phyloP scores from a whole-genome alignment of 371 early-diverging fungal species.

The Mycotypha africana region DNA sequence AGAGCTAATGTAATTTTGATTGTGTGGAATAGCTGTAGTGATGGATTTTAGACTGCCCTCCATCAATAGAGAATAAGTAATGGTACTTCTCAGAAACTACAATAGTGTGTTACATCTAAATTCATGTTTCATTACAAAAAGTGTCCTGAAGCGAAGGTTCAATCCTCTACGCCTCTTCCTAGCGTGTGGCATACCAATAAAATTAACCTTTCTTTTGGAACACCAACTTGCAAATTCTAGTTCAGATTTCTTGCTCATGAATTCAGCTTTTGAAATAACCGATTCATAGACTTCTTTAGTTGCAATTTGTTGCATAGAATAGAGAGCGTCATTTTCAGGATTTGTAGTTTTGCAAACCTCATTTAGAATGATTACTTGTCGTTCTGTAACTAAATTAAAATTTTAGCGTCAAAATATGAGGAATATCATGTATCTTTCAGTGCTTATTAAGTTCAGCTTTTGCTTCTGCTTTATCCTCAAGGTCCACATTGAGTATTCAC shows the following conservation, averaged over 20 bases:
- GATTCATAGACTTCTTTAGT: conserved; percentile 16
- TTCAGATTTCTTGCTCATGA: conserved; percentile 15
- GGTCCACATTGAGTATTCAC: conserved; percentile 11
- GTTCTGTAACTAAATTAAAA: conserved; percentile 8
- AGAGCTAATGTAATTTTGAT: conserved; percentile 13
- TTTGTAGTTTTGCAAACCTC: conserved; percentile 13
- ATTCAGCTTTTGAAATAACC: conserved; percentile 14
- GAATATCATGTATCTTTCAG: conserved; percentile 2
- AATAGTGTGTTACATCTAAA: conserved; percentile 15
- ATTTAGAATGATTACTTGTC: conserved; percentile 12
- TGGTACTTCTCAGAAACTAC: conserved; percentile 8
- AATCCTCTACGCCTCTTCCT: conserved; percentile 14
- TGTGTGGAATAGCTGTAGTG: conserved; percentile 10
- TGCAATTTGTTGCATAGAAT: conserved; percentile 13
- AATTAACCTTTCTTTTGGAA: conserved; percentile 14
- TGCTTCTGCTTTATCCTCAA: conserved; percentile 4
- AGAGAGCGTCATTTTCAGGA: conserved; percentile 16
- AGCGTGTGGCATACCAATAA: conserved; percentile 9
- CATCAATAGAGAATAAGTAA: conserved; percentile 16
- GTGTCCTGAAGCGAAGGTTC: conserved; percentile 8
- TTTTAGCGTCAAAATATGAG: conserved; percentile 7
- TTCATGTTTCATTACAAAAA: conserved; percentile 15
- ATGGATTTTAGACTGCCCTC: conserved; percentile 9
- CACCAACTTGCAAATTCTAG: conserved; percentile 18
- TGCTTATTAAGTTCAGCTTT: conserved; percentile 14